Conservation (phyloP, 176 grass and related monocot genomes). For the Pontederia crassipes region DNA sequence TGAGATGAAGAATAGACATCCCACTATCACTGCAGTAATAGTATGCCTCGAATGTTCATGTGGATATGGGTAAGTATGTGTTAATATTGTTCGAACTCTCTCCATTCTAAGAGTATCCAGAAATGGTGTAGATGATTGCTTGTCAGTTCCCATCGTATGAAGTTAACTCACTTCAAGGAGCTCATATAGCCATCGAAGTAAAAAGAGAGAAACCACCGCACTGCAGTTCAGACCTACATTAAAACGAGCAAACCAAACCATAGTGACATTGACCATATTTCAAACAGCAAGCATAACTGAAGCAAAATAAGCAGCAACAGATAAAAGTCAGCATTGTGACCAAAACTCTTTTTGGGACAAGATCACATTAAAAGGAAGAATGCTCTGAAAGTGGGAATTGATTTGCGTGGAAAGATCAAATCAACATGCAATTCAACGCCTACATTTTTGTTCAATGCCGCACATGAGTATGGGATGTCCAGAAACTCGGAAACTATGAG, state of each 20-base stretch:
- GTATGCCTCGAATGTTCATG: conserved; percentile 85
- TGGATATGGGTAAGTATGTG: conserved; percentile 70
- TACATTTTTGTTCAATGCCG: no score
- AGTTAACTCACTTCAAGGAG: not conserved
- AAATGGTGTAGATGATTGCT: conserved; percentile 46
- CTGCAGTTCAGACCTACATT: not conserved
- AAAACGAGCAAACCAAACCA: not conserved
- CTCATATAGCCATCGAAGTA: not conserved
- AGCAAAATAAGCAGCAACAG: no score
- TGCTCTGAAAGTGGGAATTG: no score
- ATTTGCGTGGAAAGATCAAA: no score
- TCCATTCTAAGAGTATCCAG: conserved; percentile 69
- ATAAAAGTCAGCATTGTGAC: no score
- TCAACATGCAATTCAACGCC: no score
- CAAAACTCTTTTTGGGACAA: no score
- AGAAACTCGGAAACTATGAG: no score
- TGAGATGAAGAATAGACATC: conserved; percentile 74
- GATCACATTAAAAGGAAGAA: no score
- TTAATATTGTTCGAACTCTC: conserved; percentile 75
- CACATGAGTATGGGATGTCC: no score
- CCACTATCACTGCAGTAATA: conserved; percentile 78
- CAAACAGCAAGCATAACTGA: no score
- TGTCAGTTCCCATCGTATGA: conserved; percentile 46
- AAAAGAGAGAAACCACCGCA: not conserved
- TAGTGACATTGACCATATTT: not conserved